These are phyloP conservation scores for Ogataea glucozyma DNA, from an alignment of 805 yeast genomes.

Conservation along the genomic window DNA sequence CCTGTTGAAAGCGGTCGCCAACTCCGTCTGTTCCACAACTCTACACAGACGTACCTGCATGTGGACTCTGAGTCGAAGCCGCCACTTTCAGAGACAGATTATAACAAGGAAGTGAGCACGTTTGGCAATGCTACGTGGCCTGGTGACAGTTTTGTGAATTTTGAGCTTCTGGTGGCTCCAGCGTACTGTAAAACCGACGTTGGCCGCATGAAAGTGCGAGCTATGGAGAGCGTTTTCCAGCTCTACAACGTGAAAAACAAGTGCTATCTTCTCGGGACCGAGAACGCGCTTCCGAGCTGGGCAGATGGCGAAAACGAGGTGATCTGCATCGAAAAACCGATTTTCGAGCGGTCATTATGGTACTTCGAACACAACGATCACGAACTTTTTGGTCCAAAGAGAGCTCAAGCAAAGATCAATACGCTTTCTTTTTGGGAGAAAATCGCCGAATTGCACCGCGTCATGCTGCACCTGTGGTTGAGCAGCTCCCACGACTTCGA, in stretches of 20 bases:
- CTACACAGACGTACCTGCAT: constrained; percentile 66
- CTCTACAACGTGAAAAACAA: constrained; percentile 64
- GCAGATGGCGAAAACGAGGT: constrained; percentile 87
- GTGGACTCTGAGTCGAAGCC: constrained; percentile 70
- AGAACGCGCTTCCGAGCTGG: constrained; percentile 73
- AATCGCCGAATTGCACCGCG: constrained; percentile 54
- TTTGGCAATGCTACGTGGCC: constrained; percentile 60
- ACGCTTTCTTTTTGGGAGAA: constrained; percentile 48
- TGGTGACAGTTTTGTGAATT: constrained; percentile 71
- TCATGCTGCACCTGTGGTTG: constrained; percentile 52
- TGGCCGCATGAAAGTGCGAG: constrained; percentile 42
- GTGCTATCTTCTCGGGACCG: constrained; percentile 77
- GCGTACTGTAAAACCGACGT: constrained; percentile 36
- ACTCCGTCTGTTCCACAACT: constrained; percentile 68
- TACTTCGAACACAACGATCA: constrained; percentile 66
- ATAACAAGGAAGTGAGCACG: constrained; percentile 79
- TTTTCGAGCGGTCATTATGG: constrained; percentile 68
- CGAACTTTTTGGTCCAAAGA: constrained; percentile 43
- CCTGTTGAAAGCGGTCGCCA: constrained; percentile 49
- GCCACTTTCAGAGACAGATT: constrained; percentile 88
- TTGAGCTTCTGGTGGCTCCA: constrained; percentile 56
- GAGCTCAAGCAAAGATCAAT: constrained; percentile 33
- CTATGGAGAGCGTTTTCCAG: constrained; percentile 70
- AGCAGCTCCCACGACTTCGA: constrained; percentile 47
- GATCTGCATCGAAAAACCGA: constrained; percentile 76